Percentiles rank a stretch among this genome's conserved stretches.
Conservation (phyloP, 768 basidiomycete genomes). For the Coprinopsis marcescibilis region DNA sequence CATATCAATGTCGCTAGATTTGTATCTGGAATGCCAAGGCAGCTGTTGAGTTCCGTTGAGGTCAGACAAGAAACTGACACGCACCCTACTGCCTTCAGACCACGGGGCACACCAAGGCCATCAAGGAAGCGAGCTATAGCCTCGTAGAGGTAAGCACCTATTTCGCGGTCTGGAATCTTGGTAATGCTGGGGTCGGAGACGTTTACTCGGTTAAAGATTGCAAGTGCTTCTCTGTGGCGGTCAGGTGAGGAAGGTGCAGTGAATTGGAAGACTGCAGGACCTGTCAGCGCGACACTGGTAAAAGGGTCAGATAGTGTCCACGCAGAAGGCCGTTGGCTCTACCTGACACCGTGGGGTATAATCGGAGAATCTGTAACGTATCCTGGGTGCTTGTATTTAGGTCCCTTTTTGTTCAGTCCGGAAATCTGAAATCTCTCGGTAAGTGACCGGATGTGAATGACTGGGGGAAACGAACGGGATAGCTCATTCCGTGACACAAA, state of each 20-base stretch:
- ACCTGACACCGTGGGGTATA: conserved; percentile 90
- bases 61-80: conserved; percentile 9
- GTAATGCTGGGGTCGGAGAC: conserved; percentile 64
- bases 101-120: conserved; percentile 77
- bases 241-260: conserved; percentile 91
- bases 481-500: conserved; percentile 85
- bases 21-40: conserved; percentile 41
- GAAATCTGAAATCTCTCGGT: conserved; percentile 55
- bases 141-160: conserved; percentile 77
- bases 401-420: conserved; percentile 90
- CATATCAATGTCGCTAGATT: conserved; percentile 53
- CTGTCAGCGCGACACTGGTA: conserved; percentile 75
- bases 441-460: neutral
- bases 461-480: conserved; percentile 51
- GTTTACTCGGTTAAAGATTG: conserved; percentile 69
- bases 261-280: conserved; percentile 93
- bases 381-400: conserved; percentile 87
- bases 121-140: conserved; percentile 87
- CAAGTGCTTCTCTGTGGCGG: conserved; percentile 83
- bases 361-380: conserved; percentile 84
- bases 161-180: conserved; percentile 69
- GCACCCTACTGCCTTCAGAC: conserved; percentile 72
- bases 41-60: neutral
- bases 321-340: conserved; percentile 6
- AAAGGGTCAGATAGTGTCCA: neutral